Percentiles rank a stretch among this genome's conserved stretches.
Conservation (phyloP, 2,329 filamentous ascomycete species). For the Knoxdaviesia proteae region DNA sequence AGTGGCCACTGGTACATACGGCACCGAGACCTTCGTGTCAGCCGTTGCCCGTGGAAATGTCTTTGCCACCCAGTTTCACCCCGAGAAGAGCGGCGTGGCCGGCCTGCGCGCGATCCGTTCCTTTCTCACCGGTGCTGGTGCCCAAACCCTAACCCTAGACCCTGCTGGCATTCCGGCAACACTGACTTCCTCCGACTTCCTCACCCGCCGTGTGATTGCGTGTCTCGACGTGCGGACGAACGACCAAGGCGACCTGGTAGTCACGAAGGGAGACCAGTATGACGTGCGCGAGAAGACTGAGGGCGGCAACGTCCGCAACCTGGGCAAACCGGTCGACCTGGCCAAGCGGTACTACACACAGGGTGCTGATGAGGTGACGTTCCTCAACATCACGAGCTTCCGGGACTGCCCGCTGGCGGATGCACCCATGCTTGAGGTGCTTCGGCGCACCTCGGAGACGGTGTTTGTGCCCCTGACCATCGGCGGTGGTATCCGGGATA, state of each 20-base stretch:
- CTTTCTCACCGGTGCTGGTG: slow-evolving; percentile 57
- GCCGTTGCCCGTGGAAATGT: slow-evolving; percentile 73
- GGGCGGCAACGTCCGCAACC: slow-evolving; percentile 55
- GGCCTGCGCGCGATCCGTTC: slow-evolving; percentile 67
- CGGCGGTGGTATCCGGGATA: slow-evolving; percentile 87
- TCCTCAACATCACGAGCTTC: slow-evolving; percentile 96
- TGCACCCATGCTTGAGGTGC: slow-evolving; percentile 85
- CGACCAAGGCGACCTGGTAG: slow-evolving; percentile 82
- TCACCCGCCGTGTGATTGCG: slow-evolving; percentile 86
- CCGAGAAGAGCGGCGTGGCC: slow-evolving; percentile 86
- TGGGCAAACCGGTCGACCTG: slow-evolving; percentile 93
- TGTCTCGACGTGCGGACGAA: slow-evolving; percentile 92
- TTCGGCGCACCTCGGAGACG: slow-evolving; percentile 66
- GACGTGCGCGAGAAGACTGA: slow-evolving; percentile 78
- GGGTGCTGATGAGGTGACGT: slow-evolving; percentile 90
- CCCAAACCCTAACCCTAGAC: slow-evolving; percentile 21
- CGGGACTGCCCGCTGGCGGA: slow-evolving; percentile 84
- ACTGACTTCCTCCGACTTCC: slow-evolving; percentile 29
- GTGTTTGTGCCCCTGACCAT: slow-evolving; percentile 94
- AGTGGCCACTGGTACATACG: slow-evolving; percentile 79
- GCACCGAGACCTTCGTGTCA: slow-evolving; percentile 74
- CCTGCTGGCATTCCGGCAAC: slow-evolving; percentile 5
- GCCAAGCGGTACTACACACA: slow-evolving; percentile 87
- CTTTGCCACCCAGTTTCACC: slow-evolving; percentile 89
- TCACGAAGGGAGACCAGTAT: slow-evolving; percentile 97